Conservation (phyloP, 805 yeast genomes). For the Starmera quercuum region DNA sequence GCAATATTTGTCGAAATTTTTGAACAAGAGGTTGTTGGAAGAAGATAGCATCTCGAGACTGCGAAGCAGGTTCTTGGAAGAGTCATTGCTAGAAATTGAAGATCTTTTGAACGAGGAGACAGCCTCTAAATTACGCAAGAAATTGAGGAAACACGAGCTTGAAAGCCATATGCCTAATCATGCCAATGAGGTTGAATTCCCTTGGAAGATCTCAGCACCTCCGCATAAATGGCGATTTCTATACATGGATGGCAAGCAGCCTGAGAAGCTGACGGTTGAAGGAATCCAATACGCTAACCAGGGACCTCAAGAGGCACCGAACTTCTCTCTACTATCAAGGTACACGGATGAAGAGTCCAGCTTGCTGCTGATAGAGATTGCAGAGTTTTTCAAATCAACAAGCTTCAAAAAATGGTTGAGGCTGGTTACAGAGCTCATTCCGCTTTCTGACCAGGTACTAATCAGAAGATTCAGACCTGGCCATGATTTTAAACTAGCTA, state of each 20-base stretch:
- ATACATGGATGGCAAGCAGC: constrained; percentile 64
- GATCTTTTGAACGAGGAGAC: constrained; percentile 53
- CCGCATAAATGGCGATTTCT: constrained; percentile 87
- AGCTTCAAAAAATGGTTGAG: constrained; percentile 67
- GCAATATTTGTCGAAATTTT: constrained; percentile 40
- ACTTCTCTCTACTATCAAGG: constrained; percentile 33
- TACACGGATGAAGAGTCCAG: constrained; percentile 22
- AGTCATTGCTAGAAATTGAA: constrained; percentile 61
- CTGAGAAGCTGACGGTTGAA: constrained; percentile 22
- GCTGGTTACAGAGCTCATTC: constrained; percentile 51
- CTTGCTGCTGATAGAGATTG: constrained; percentile 41
- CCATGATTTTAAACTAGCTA: constrained; percentile 85
- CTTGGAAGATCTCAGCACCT: constrained; percentile 91
- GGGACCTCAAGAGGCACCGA: constrained; percentile 43
- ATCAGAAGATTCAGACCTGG: constrained; percentile 93
- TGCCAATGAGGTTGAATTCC: constrained; percentile 47
- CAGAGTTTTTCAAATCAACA: constrained; percentile 48
- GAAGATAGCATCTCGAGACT: constrained; percentile 32
- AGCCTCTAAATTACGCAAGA: constrained; percentile 36
- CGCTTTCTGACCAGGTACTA: constrained; percentile 58
- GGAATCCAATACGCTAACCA: constrained; percentile 26
- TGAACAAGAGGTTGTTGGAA: constrained; percentile 47
- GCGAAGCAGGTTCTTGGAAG: constrained; percentile 48
- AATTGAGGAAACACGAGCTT: constrained; percentile 52
- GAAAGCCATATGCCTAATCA: constrained; percentile 51